Percentiles rank a stretch among this genome's conserved stretches.
Conservation (phyloP, 805 yeast species). For the Candida parachauliodes region DNA sequence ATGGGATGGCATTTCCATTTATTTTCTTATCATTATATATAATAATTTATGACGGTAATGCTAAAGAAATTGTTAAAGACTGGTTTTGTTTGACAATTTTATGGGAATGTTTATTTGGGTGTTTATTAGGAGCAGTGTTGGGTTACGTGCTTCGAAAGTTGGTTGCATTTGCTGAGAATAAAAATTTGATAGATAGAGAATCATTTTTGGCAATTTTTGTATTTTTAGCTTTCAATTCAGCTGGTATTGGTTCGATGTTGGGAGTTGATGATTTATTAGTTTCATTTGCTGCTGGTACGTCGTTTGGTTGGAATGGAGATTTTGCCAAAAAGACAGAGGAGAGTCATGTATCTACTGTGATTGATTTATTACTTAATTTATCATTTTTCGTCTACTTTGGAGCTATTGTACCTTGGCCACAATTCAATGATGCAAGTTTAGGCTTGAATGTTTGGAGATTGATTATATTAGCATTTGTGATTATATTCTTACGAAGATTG, state of each 20-base stretch:
- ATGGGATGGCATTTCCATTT: conserved; percentile 95
- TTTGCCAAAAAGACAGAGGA: conserved; percentile 80
- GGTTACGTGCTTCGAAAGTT: conserved; percentile 71
- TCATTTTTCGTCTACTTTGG: conserved; percentile 89
- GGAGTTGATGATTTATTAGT: conserved; percentile 89
- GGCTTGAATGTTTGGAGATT: conserved; percentile 81
- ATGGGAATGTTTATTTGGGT: conserved; percentile 81
- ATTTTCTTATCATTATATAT: conserved; percentile 67
- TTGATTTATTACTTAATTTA: conserved; percentile 77
- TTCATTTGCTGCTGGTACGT: conserved; percentile 89
- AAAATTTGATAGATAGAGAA: conserved; percentile 76
- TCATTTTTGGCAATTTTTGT: conserved; percentile 83
- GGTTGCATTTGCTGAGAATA: conserved; percentile 68
- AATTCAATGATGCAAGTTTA: conserved; percentile 56
- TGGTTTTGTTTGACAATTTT: conserved; percentile 76
- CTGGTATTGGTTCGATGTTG: conserved; percentile 83
- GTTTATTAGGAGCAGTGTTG: conserved; percentile 64
- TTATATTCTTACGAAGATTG: conserved; percentile 71
- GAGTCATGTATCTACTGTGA: conserved; percentile 84
- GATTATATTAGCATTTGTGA: conserved; percentile 67
- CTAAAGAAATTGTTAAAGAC: conserved; percentile 67
- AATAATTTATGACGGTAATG: conserved; percentile 61
- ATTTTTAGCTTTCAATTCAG: conserved; percentile 76
- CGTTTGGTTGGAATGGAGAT: conserved; percentile 93
- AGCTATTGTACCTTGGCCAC: conserved; percentile 84